These are phyloP conservation scores for Rehmannia glutinosa DNA, from an alignment of 257 asterid genomes.

Conservation along the genomic window DNA sequence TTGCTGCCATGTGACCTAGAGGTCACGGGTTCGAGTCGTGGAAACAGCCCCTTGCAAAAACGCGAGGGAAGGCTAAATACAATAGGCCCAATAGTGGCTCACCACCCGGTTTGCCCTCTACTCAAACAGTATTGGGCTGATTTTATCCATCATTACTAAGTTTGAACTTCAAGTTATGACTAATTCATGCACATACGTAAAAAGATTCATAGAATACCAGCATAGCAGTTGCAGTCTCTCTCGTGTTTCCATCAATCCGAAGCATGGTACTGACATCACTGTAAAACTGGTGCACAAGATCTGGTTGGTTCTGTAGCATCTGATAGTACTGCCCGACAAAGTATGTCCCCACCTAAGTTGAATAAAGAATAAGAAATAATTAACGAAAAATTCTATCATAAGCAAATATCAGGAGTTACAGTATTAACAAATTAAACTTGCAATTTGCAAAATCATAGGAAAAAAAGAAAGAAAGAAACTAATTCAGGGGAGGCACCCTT, in stretches of 20 bases:
- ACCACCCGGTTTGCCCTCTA: too few species aligned
- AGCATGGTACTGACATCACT: conserved; percentile 76
- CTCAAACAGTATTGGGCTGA: neutral
- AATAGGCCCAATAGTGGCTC: too few species aligned
- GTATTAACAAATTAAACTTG: neutral
- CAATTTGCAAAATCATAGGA: neutral
- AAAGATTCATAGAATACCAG: conserved; percentile 39
- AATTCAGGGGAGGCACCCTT: neutral
- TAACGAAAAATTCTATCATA: neutral
- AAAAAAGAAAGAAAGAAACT: neutral
- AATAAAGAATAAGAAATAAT: conserved; percentile 5
- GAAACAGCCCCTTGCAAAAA: too few species aligned
- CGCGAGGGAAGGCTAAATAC: too few species aligned
- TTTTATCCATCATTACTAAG: neutral
- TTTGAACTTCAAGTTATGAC: neutral
- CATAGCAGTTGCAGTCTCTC: conserved; percentile 70
- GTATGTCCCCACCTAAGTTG: conserved; percentile 69
- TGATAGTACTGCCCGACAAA: conserved; percentile 85
- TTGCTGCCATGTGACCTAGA: too few species aligned
- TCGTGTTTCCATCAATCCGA: conserved; percentile 63
- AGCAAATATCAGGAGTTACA: neutral
- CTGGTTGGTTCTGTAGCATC: conserved; percentile 71
- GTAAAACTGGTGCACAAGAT: conserved; percentile 66
- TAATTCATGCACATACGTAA: neutral
- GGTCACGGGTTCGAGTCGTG: too few species aligned